Percentiles rank a stretch among this genome's conserved stretches.
Evolutionary conservation across 805 yeast genomes (phyloP).

Genomic region (Candida coquimbonensis): DNA sequence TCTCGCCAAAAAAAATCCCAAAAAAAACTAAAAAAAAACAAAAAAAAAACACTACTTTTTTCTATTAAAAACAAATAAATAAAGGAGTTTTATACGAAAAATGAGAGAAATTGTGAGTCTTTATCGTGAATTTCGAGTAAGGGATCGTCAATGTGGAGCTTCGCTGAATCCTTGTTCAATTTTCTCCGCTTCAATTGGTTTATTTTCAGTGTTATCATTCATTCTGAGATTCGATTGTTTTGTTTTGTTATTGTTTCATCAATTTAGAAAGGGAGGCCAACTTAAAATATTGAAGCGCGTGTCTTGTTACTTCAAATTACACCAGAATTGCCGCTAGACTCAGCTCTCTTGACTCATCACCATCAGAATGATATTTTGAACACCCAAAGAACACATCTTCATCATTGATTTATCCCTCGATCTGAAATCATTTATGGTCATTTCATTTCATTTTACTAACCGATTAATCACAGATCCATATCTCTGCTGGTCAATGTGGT

Average conservation of each 20-base stretch:
- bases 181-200: not conserved
- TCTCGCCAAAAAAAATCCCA: not conserved
- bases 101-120: conserved; percentile 11
- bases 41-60: not conserved
- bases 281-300: too few species aligned
- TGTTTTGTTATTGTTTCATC: not conserved
- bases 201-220: too few species aligned
- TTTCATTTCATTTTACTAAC: conserved; percentile 13
- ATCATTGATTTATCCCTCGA: not conserved
- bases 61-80: not conserved
- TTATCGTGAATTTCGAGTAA: not conserved
- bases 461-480: conserved; percentile 56
- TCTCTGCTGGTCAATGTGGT: conserved; percentile 98
- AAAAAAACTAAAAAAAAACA: not conserved
- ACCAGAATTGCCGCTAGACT: too few species aligned
- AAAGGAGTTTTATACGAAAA: not conserved
- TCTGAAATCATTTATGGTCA: not conserved
- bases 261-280: too few species aligned
- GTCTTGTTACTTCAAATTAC: too few species aligned
- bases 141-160: not conserved
- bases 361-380: not conserved
- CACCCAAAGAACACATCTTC: not conserved
- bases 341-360: too few species aligned
- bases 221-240: not conserved
- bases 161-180: too few species aligned